phyloP scores from a whole-genome alignment of 495 filamentous ascomycete species.

The Xylaria cubensis region DNA sequence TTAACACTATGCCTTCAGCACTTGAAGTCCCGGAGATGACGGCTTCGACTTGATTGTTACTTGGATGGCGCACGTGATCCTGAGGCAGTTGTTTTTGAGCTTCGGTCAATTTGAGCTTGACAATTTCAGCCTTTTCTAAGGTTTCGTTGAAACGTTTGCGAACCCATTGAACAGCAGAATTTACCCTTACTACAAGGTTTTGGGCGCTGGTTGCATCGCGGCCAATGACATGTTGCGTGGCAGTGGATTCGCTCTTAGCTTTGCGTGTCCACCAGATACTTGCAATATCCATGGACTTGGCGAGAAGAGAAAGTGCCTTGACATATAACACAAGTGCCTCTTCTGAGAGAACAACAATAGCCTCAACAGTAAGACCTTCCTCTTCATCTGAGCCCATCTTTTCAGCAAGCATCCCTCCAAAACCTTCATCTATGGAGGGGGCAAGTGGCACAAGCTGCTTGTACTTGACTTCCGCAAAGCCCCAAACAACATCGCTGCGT shows the following conservation, averaged over 20 bases:
- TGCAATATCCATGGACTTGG: slow-evolving; percentile 96
- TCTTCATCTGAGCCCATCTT: slow-evolving; percentile 61
- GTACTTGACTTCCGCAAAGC: slow-evolving; percentile 98
- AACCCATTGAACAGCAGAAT: slow-evolving; percentile 93
- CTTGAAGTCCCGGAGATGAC: slow-evolving; percentile 65
- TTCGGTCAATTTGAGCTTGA: slow-evolving; percentile 83
- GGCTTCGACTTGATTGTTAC: slow-evolving; percentile 63
- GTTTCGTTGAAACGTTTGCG: slow-evolving; percentile 94
- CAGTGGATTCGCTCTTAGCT: slow-evolving; percentile 68
- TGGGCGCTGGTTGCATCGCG: slow-evolving; percentile 55
- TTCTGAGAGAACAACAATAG: slow-evolving; percentile 84
- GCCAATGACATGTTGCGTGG: slow-evolving; percentile 51
- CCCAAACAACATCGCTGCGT: slow-evolving; percentile 92
- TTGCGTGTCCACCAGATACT: slow-evolving; percentile 89
- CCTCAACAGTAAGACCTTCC: slow-evolving; percentile 81
- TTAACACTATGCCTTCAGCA: slow-evolving; percentile 58
- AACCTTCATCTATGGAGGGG: slow-evolving; percentile 74
- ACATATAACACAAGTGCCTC: slow-evolving; percentile 96
- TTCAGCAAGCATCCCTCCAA: slow-evolving; percentile 61
- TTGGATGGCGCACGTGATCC: slow-evolving; percentile 86
- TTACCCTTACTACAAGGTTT: slow-evolving; percentile 76
- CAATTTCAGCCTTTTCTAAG: slow-evolving; percentile 91
- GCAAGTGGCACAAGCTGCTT: slow-evolving; percentile 90
- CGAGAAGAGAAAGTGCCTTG: slow-evolving; percentile 85
- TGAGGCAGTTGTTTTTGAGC: slow-evolving; percentile 82